phyloP scores from a whole-genome alignment of 768 basidiomycete genomes.

The Xerocomellus dryophilus region DNA sequence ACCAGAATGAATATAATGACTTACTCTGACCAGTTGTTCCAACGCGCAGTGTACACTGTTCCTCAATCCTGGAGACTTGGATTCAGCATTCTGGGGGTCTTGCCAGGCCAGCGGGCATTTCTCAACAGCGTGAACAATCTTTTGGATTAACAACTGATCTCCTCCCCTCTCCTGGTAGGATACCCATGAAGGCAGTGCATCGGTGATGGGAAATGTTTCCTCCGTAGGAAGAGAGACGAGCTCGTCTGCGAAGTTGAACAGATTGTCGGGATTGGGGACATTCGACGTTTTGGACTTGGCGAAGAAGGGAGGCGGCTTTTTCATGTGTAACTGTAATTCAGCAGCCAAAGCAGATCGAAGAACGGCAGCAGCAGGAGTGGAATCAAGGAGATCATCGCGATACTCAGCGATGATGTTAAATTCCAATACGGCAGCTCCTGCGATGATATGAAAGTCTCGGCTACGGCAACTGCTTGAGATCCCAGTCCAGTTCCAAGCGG shows the following conservation, averaged over 20 bases:
- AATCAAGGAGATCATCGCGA: neutral
- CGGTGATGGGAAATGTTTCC: neutral
- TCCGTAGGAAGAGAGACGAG: neutral
- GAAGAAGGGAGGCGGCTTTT: neutral
- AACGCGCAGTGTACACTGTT: neutral
- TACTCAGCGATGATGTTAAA: neutral
- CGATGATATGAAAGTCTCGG: neutral
- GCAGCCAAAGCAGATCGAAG: neutral
- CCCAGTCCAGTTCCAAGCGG: neutral
- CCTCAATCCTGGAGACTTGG: neutral
- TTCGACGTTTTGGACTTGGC: neutral
- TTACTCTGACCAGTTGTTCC: neutral
- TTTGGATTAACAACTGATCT: neutral
- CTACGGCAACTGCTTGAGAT: neutral
- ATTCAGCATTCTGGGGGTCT: neutral
- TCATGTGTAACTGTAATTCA: neutral
- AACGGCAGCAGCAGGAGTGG: neutral
- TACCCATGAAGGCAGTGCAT: neutral
- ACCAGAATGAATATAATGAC: neutral
- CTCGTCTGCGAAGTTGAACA: neutral
- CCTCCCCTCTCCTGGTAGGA: neutral
- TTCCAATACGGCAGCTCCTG: neutral
- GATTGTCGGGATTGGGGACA: neutral
- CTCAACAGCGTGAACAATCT: neutral
- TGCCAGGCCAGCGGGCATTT: neutral